Base-by-base conservation (phyloP, 2,329 filamentous ascomycete genomes). In the Drechslerella stenobrocha region DNA sequence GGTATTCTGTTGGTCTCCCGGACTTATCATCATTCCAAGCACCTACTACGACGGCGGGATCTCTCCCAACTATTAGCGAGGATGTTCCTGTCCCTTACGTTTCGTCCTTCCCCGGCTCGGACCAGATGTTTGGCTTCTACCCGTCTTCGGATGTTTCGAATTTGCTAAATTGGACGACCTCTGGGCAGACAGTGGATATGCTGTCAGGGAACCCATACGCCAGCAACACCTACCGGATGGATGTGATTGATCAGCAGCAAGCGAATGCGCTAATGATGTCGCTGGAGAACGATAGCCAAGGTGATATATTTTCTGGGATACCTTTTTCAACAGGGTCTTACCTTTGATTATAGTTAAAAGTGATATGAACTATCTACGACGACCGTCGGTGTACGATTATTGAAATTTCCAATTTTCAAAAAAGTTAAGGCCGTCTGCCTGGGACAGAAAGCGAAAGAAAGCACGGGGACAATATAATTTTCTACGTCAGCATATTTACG, bases 251-350 rank as follows among this genome's bases (percentile, higher is more conserved):
- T 48, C 51, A 30, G 18, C 57, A 61, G 37, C 57, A 69, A 26
- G 57, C 56, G 52, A 69, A 69, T 58, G 64, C 64, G 35, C 37
- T 69, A 44, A 69, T 69, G 64, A 63, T 63, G 57, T 24, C 51
- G 24, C 64, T 69, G 51, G 64, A 69, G 57, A 63, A 63, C 37
- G 64, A 69, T 60, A 67, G 63, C 26, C 63, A 67, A 67, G 63
- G 63, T 67, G 63, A 67, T 67, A 67, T 67, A 67, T 67, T 67
- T 67, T 67, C 63, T 67, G 63, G 63, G 63, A 67, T 67, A 37
- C 63, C 63, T 56, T 67, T 67, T 56, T 67, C 63, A 28, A 58
- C 63, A 67, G 63, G 63, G 52, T 67, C 63, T 67, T 67, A 67
- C 63, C 63, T 67, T 67, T 67, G 48, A 67, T 60, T 67, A 60